Base-by-base conservation (phyloP, 2,329 filamentous ascomycete genomes). In the Stagonosporopsis rhizophila region DNA sequence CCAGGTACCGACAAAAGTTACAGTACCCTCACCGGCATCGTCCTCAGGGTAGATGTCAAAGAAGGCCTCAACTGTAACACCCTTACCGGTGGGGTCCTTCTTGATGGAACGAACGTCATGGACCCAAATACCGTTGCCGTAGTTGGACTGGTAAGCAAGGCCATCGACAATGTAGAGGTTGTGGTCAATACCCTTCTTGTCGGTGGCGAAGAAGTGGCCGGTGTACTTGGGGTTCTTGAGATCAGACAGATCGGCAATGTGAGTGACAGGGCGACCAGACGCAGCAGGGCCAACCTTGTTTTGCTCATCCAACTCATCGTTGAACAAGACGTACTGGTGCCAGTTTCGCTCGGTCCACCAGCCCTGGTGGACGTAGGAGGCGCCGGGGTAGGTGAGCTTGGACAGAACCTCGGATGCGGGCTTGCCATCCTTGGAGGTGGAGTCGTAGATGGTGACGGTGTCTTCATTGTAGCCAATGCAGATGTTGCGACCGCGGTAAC, bases 401-500 rank as follows among this genome's bases (percentile, higher is more conserved):
- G 82, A 84, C 64, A 85, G 79, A 58, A 84, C 76, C 80, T 84
- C 70, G 80, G 83, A 70, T 65, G 84, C 85, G 15, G 80, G 76
- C 71, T 82, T 82, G 67, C 82, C 74, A 38, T 80, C 75, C 72
- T 83, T 83, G 70, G 82, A 74, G 30, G 79, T 81, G 0, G 83
- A 80, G 54, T 84, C 81, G 67, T 79, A 82, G 49, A 83, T 81
- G 45, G 80, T 82, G 47, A 82, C 64, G 0, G 78, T 79, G 65
- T 82, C 80, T 58, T 83, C 82, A 69, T 84, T 83, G 75, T 83
- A 84, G 28, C 79, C 81, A 68, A 83, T 81, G 78, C 83, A 85
- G 63, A 85, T 83, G 46, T 85, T 81, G 8, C 75, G 75, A 12
- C 79, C 81, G 3, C 72, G 67, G 70, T 82, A 85, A 30, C 75